These are phyloP conservation scores for Calocybe gambosa DNA, from an alignment of 1,284 basidiomycete genomes.

Conservation along the genomic window DNA sequence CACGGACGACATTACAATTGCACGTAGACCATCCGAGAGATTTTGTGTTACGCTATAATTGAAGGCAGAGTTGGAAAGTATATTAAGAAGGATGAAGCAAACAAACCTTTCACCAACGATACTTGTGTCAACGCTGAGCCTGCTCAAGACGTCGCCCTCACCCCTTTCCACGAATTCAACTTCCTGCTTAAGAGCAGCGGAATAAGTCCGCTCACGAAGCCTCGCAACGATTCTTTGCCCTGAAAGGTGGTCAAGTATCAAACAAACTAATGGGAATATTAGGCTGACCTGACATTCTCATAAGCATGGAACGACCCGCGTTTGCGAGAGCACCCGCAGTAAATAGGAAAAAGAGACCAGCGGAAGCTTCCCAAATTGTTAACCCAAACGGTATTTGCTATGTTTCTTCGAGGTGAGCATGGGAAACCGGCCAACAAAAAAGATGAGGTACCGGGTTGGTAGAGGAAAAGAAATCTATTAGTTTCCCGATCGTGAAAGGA, in stretches of 20 bases:
- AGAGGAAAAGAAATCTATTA: conserved; percentile 88
- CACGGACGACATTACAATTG: conserved; percentile 83
- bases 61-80: neutral
- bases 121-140: conserved; percentile 88
- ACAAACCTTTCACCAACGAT: conserved; percentile 88
- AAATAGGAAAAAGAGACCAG: conserved; percentile 73
- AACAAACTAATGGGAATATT: neutral
- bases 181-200: conserved; percentile 80
- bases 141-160: conserved; percentile 90
- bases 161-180: conserved; percentile 90
- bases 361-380: conserved; percentile 78
- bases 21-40: conserved; percentile 84
- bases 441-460: conserved; percentile 50
- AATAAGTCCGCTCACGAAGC: conserved; percentile 80
- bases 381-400: conserved; percentile 76
- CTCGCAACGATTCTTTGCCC: conserved; percentile 92
- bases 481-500: conserved; percentile 84
- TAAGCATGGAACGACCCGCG: conserved; percentile 81
- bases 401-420: conserved; percentile 2
- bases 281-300: conserved; percentile 71
- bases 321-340: conserved; percentile 86
- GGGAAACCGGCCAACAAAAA: neutral
- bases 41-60: conserved; percentile 78
- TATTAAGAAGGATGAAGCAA: conserved; percentile 11
- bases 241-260: conserved; percentile 18